Evolutionary conservation across 352 stramenopile genomes (phyloP), one percentile per base, ranked within the genome.

Genomic region (Globisporangium nodosum): DNA sequence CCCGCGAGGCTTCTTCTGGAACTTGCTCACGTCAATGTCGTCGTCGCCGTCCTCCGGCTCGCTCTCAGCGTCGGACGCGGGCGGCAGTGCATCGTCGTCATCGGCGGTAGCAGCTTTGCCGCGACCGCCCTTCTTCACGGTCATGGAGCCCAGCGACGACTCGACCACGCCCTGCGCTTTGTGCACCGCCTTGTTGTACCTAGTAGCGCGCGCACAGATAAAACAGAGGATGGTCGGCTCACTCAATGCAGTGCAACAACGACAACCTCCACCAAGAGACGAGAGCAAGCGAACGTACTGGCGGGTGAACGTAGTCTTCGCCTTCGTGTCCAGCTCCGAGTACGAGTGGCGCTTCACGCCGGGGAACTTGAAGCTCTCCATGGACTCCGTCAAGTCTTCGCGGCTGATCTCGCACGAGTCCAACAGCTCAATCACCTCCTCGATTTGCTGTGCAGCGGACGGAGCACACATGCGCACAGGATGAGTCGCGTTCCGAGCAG

Each of bases 361-460:
- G 7, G 76, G 75, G 55, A 96, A 78, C 64, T 90, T 88, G 66
- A 95, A 92, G 65, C 75, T 88, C 61, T 98, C 90, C 74, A 99
- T 91, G 20, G 94, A 98, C 69, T 99, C 97, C 12, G 98, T 97
- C 21, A 99, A 63, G 69, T 99, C 97, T 68, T 99, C 96, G 46
- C 96, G 89, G 52, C 81, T 96, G 53, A 99, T 89, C 49, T 98
- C 97, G 66, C 98, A 99, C 49, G 92, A 81, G 65, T 99, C 96
- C 63, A 99, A 90, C 35, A 99, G 73, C 18, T 85, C 76, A 55
- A 99, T 98, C 47, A 96, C 89, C 57, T 97, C 85, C 6, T 87
- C 63, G 24, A 97, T 77, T 46, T 92, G 83, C 74, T 92, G 48
- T 8, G 64, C 3, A 53, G 16, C 42, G 11, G 37, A 39, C 30